phyloP scores from a whole-genome alignment of 2,329 filamentous ascomycete genomes.

The Lachnellula subtilissima region DNA sequence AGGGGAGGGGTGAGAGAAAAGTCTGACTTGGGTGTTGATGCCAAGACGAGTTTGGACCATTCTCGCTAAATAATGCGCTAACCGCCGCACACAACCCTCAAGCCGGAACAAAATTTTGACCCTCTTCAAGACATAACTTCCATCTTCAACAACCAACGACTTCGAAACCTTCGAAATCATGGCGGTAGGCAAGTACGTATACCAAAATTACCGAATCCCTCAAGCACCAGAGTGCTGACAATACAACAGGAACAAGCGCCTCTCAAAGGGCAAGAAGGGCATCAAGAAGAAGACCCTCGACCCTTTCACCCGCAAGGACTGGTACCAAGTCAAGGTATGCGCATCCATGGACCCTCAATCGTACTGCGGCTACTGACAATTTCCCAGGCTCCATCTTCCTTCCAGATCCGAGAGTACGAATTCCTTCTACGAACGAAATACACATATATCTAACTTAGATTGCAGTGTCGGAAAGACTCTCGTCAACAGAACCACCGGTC shows the following conservation, averaged over 20 bases:
- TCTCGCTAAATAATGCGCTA: background rate
- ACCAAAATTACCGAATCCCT: background rate
- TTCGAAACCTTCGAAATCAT: conserved; percentile 57
- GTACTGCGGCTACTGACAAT: conserved; percentile 24
- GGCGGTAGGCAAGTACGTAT: conserved; percentile 69
- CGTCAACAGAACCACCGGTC: conserved; percentile 98
- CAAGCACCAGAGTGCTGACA: conserved; percentile 23
- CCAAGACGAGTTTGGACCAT: background rate
- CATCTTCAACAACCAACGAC: conserved; percentile 27
- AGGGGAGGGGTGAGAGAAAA: too few relatives aligned
- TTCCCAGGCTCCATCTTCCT: conserved; percentile 80
- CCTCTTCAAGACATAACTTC: conserved; percentile 9
- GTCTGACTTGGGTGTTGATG: background rate
- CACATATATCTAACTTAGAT: conserved; percentile 32
- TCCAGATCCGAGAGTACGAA: conserved; percentile 86
- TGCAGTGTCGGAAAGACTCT: conserved; percentile 97
- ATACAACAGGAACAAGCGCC: conserved; percentile 86
- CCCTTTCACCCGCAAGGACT: conserved; percentile 98
- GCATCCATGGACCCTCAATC: conserved; percentile 4
- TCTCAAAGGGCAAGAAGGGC: conserved; percentile 99
- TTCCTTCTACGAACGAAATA: conserved; percentile 9
- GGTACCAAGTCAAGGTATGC: conserved; percentile 91
- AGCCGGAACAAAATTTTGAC: conserved; percentile 3
- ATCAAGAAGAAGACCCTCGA: conserved; percentile 99
- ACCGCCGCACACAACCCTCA: conserved; percentile 1